A percentile compares a stretch with the other conserved stretches of the same genome.
Evolutionary conservation across 371 early-diverging fungal species (phyloP).

Genomic region (Quaeritorhiza haematococci): DNA sequence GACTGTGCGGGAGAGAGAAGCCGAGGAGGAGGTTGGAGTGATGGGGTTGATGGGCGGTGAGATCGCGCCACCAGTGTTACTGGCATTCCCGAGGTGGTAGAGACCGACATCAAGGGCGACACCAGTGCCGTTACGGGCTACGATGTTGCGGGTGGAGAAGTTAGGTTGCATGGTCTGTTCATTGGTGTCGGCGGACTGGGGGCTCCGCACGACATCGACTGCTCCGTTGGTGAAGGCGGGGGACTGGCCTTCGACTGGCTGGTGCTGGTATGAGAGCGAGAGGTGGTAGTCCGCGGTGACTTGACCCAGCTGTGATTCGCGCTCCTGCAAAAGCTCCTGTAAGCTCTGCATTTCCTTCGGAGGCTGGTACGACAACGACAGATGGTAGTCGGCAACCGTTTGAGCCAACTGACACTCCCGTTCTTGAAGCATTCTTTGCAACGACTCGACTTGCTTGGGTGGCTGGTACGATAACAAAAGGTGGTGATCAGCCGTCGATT

Average conservation of each 20-base stretch:
- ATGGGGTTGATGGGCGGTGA: too few species aligned
- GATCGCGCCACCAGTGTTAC: too few species aligned
- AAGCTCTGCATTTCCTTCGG: not conserved
- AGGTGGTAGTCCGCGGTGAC: slow-evolving; percentile 13
- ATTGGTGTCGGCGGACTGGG: too few species aligned
- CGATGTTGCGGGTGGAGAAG: too few species aligned
- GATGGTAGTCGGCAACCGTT: slow-evolving; percentile 11
- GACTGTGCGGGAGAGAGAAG: too few species aligned
- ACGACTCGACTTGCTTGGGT: not conserved
- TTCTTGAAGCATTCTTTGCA: not conserved
- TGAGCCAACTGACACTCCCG: not conserved
- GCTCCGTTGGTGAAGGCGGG: too few species aligned
- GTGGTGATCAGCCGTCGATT: slow-evolving; percentile 12
- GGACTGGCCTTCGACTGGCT: not conserved
- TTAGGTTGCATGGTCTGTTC: too few species aligned
- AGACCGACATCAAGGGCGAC: too few species aligned
- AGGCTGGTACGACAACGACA: slow-evolving; percentile 9
- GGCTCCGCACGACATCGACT: too few species aligned
- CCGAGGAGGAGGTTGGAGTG: too few species aligned
- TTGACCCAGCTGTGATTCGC: slow-evolving; percentile 1
- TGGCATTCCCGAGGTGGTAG: too few species aligned
- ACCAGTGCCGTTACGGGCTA: too few species aligned
- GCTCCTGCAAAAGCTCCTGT: not conserved
- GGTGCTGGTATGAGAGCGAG: slow-evolving; percentile 4
- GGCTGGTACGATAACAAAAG: slow-evolving; percentile 11